Base-by-base conservation (phyloP, 2,329 filamentous ascomycete species). In the Fusarium brevicatenulatum region DNA sequence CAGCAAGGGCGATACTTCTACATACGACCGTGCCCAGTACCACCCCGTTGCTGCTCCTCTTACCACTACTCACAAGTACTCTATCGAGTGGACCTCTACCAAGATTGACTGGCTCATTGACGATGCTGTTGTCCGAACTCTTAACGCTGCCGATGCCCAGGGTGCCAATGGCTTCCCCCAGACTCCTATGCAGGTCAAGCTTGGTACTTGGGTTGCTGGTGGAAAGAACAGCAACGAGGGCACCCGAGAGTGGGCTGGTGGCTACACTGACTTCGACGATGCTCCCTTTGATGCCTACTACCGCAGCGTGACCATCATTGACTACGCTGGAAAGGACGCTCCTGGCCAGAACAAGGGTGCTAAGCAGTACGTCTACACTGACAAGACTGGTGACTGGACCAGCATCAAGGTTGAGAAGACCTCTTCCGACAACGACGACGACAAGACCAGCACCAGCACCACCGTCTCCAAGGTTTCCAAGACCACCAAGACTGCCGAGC, bases 241-340 rank as follows among this genome's bases (percentile, higher is more conserved):
- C 68, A 96, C 94, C 39, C 92, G 95, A 68, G 74, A 87, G 67
- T 92, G 90, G 90, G 89, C 90, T 63, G 92, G 91, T 72, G 92
- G 92, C 68, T 69, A 90, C 86, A 68, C 88, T 74, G 81, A 89
- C 79, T 89, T 88, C 78, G 76, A 74, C 73, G 73, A 87, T 75
- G 86, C 80, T 67, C 88, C 88, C 66, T 89, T 88, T 83, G 78
- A 81, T 60, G 88, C 83, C 77, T 86, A 86, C 84, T 90, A 90
- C 87, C 84, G 89, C 84, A 85, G 82, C 78, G 79, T 90, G 74
- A 85, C 80, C 72, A 86, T 90, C 70, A 78, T 81, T 75, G 88
- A 90, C 82, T 88, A 86, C 81, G 83, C 83, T 78, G 87, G 88
- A 79, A 85, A 85, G 71, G 78, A 81, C 61, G 82, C 82, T 57